A percentile compares a stretch with the other conserved stretches of the same genome.
Conservation (phyloP, 2,329 filamentous ascomycete species). For the Lithohypha guttulata region DNA sequence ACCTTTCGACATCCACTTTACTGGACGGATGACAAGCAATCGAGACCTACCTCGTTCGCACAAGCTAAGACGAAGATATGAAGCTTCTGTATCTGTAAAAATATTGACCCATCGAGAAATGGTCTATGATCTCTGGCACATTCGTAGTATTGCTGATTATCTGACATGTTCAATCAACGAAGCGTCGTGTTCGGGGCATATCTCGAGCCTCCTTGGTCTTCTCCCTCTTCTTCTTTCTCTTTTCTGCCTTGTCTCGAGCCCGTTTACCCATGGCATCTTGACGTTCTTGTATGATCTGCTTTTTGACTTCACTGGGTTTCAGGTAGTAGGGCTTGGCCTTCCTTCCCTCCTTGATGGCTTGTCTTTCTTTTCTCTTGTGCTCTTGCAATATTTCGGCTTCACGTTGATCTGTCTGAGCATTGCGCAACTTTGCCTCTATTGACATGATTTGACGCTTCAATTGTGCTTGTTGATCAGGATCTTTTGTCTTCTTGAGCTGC, state of each 20-base stretch:
- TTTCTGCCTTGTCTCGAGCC: slow-evolving; percentile 73
- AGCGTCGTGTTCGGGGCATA: slow-evolving; percentile 38
- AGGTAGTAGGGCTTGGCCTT: slow-evolving; percentile 69
- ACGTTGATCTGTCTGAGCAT: slow-evolving; percentile 58
- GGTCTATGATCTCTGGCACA: too few species aligned
- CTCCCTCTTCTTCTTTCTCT: slow-evolving; percentile 81
- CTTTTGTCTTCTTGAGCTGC: slow-evolving; percentile 57
- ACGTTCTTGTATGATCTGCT: slow-evolving; percentile 65
- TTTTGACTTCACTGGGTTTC: slow-evolving; percentile 87
- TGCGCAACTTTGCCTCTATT: slow-evolving; percentile 67
- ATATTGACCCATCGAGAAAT: too few species aligned
- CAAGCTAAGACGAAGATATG: not conserved
- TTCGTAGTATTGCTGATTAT: not conserved
- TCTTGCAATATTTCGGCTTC: slow-evolving; percentile 59
- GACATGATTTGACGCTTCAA: slow-evolving; percentile 64
- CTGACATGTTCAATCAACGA: slow-evolving; percentile 2
- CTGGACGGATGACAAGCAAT: too few species aligned
- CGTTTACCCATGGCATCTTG: slow-evolving; percentile 76
- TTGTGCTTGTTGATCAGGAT: slow-evolving; percentile 52
- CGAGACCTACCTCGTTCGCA: not conserved
- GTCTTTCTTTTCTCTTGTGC: slow-evolving; percentile 74
- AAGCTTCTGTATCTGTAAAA: too few species aligned
- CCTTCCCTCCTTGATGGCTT: slow-evolving; percentile 78
- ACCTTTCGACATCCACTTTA: too few species aligned
- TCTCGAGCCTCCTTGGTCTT: slow-evolving; percentile 73